These are phyloP conservation scores for Russula sp. DNA, from an alignment of 768 basidiomycete genomes.

Conservation along the genomic window DNA sequence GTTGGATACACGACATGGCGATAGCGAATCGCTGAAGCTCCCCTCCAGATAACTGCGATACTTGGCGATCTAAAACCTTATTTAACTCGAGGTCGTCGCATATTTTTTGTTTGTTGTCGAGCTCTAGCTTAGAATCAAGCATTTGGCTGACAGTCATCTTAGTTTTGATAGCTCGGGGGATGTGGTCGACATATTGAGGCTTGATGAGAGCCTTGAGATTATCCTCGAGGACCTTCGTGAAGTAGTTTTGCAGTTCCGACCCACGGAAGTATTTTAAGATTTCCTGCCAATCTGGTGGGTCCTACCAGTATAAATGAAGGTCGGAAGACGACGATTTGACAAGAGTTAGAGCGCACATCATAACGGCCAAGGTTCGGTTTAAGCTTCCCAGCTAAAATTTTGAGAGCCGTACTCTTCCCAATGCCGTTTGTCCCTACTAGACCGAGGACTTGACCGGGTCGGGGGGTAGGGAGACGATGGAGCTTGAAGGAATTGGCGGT, in stretches of 20 bases:
- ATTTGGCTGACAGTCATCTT: slow-evolving; percentile 80
- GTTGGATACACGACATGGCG: slow-evolving; percentile 93
- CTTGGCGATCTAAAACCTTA: slow-evolving; percentile 79
- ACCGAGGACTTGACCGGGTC: slow-evolving; percentile 97
- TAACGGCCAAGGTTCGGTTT: slow-evolving; percentile 98
- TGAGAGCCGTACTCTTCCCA: slow-evolving; percentile 96
- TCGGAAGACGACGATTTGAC: neutral
- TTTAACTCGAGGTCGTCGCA: slow-evolving; percentile 84
- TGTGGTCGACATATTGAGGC: slow-evolving; percentile 99
- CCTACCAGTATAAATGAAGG: slow-evolving; percentile 39
- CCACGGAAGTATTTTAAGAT: slow-evolving; percentile 98
- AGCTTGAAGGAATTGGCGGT: slow-evolving; percentile 99
- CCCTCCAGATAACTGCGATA: slow-evolving; percentile 86
- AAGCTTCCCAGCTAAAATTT: slow-evolving; percentile 93
- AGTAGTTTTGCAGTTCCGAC: slow-evolving; percentile 98
- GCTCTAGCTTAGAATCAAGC: slow-evolving; percentile 87
- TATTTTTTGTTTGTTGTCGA: slow-evolving; percentile 82
- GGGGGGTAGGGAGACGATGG: slow-evolving; percentile 92
- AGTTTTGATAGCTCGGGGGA: slow-evolving; percentile 93
- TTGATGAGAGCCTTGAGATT: slow-evolving; percentile 98
- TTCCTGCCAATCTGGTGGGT: slow-evolving; percentile 98
- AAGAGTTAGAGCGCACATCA: slow-evolving; percentile 51
- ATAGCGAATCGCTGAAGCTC: slow-evolving; percentile 98
- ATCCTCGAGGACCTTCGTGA: slow-evolving; percentile 98
- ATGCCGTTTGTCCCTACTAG: slow-evolving; percentile 99